A percentile compares a stretch with the other conserved stretches of the same genome.
phyloP scores from a whole-genome alignment of 768 basidiomycete genomes.

The Cyclocybe cylindracea region DNA sequence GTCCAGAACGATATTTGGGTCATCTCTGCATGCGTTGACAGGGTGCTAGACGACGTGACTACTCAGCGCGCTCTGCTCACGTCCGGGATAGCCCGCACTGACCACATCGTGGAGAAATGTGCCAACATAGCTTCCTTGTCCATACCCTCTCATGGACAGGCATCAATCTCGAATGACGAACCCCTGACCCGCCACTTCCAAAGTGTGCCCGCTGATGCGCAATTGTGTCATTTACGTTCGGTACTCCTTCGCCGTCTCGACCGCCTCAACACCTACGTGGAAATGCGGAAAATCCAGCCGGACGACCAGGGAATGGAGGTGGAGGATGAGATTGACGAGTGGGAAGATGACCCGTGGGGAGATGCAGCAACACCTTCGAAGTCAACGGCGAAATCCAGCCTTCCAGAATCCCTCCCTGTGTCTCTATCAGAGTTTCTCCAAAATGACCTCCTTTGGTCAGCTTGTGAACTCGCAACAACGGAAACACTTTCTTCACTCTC shows the following conservation, averaged over 20 bases:
- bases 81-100: slow-evolving; percentile 64
- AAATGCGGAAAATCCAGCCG: slow-evolving; percentile 51
- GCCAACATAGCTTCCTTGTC: slow-evolving; percentile 32
- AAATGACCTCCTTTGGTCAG: slow-evolving; percentile 54
- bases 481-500: slow-evolving; percentile 59
- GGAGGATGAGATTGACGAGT: slow-evolving; percentile 61
- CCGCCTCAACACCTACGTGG: slow-evolving; percentile 69
- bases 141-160: slow-evolving; percentile 6
- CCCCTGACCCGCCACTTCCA: slow-evolving; percentile 56
- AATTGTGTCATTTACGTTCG: slow-evolving; percentile 63
- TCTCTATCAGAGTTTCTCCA: slow-evolving; percentile 66
- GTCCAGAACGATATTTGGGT: slow-evolving; percentile 77
- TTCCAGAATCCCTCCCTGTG: slow-evolving; percentile 41
- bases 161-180: slow-evolving; percentile 14
- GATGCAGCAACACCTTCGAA: slow-evolving; percentile 18
- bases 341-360: slow-evolving; percentile 82
- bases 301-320: slow-evolving; percentile 32
- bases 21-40: slow-evolving; percentile 70
- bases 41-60: slow-evolving; percentile 56
- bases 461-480: slow-evolving; percentile 66
- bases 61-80: slow-evolving; percentile 61
- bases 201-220: slow-evolving; percentile 58
- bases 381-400: slow-evolving; percentile 30
- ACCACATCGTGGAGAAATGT: slow-evolving; percentile 46
- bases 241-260: slow-evolving; percentile 71